phyloP scores from a whole-genome alignment of 345 rosid genomes.

The Schrenkiella parvula region DNA sequence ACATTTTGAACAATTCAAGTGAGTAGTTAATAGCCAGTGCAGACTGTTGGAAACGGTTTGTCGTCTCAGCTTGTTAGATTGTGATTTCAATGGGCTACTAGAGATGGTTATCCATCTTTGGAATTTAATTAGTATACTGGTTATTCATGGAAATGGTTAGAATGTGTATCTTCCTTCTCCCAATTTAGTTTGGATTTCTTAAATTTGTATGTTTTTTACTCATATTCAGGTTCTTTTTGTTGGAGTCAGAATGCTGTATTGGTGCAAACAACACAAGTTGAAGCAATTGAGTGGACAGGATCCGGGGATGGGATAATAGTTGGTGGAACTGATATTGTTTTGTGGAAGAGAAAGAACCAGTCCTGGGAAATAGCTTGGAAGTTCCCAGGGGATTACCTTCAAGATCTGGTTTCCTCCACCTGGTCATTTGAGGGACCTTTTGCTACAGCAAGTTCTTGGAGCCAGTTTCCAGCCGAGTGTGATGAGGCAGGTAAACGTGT shows the following conservation, averaged over 20 bases:
- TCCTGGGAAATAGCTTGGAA: conserved; percentile 94
- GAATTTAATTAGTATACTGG: not conserved
- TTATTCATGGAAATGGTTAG: not conserved
- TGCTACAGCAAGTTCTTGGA: conserved; percentile 53
- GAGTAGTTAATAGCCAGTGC: not conserved
- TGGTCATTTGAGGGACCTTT: conserved; percentile 75
- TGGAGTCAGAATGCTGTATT: conserved; percentile 95
- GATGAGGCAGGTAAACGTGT: conserved; percentile 45
- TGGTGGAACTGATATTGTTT: conserved; percentile 64
- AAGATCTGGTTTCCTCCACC: conserved; percentile 73
- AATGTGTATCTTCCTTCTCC: conserved; percentile 9
- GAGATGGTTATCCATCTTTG: not conserved
- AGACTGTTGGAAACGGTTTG: no score
- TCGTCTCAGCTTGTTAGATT: not conserved
- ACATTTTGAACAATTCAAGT: not conserved
- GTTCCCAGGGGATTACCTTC: conserved; percentile 50
- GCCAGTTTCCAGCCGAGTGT: conserved; percentile 33
- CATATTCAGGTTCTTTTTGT: conserved; percentile 97
- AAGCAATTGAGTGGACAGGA: conserved; percentile 79
- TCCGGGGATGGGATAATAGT: conserved; percentile 84
- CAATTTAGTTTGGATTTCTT: conserved; percentile 28
- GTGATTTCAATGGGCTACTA: not conserved
- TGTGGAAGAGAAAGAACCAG: conserved; percentile 71
- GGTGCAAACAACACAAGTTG: conserved; percentile 63
- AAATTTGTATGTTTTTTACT: conserved; percentile 42